Percentiles rank a stretch among this genome's conserved stretches.
Conservation (phyloP, 208 protist species). For the Strigomonas culicis region DNA sequence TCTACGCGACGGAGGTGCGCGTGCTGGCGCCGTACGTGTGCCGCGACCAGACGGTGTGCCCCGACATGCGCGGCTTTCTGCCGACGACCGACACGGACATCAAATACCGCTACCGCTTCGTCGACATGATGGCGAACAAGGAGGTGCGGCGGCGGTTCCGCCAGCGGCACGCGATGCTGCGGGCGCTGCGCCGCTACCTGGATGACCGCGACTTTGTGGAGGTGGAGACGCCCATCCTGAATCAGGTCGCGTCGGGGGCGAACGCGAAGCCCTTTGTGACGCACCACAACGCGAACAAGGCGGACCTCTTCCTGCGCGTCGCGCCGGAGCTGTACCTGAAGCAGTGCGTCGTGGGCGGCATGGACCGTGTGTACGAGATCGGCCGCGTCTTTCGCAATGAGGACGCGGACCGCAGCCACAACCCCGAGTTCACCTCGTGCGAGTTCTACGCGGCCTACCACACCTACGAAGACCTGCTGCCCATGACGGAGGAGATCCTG, state of each 20-base stretch:
- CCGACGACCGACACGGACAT: conserved; percentile 69
- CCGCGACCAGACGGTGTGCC: conserved; percentile 79
- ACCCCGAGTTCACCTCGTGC: conserved; percentile 95
- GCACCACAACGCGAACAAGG: conserved; percentile 85
- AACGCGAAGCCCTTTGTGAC: conserved; percentile 92
- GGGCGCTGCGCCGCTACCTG: conserved; percentile 69
- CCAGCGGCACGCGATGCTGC: conserved; percentile 56
- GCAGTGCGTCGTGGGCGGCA: conserved; percentile 92
- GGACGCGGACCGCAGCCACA: conserved; percentile 92
- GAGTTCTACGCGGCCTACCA: conserved; percentile 94
- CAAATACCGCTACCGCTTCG: conserved; percentile 85
- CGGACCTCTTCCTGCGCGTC: conserved; percentile 81
- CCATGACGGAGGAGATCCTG: conserved; percentile 92
- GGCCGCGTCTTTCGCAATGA: conserved; percentile 95
- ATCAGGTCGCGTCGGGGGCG: conserved; percentile 84
- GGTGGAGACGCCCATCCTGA: conserved; percentile 94
- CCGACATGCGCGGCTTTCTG: conserved; percentile 65
- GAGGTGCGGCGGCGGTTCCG: conserved; percentile 40
- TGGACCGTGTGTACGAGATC: conserved; percentile 95
- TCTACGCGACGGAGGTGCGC: conserved; percentile 47
- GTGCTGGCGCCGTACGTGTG: conserved; percentile 83
- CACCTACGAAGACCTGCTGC: conserved; percentile 93
- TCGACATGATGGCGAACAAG: conserved; percentile 86
- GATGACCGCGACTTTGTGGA: conserved; percentile 80
- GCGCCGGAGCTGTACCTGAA: conserved; percentile 95